A percentile compares a stretch with the other conserved stretches of the same genome.
Conservation (phyloP, 371 early-diverging fungal genomes). For the Mortierella sp. region DNA sequence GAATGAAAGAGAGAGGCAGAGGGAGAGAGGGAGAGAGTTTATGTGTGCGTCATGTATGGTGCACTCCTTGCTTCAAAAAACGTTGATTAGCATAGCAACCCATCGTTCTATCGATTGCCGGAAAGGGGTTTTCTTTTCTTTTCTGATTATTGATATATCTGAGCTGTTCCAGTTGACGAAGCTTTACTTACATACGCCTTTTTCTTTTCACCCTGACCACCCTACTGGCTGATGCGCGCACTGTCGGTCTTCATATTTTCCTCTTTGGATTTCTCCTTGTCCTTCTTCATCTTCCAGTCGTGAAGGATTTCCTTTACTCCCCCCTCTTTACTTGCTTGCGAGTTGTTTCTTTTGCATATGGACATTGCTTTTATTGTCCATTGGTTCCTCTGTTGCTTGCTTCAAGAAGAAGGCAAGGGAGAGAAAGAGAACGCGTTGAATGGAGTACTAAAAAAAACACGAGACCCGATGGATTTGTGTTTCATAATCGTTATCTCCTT, state of each 20-base stretch:
- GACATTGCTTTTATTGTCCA: background rate
- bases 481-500: background rate
- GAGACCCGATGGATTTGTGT: too few relatives aligned
- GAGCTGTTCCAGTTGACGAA: background rate
- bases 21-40: background rate
- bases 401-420: background rate
- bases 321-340: background rate
- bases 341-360: background rate
- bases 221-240: too few relatives aligned
- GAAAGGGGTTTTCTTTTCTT: background rate
- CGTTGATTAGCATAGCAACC: background rate
- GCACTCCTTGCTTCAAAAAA: background rate
- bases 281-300: too few relatives aligned
- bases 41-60: background rate
- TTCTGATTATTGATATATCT: background rate
- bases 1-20: background rate
- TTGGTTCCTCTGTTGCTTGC: background rate
- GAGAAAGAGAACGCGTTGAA: background rate
- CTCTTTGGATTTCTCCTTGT: too few relatives aligned
- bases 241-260: too few relatives aligned
- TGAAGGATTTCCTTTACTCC: background rate
- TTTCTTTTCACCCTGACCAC: too few relatives aligned
- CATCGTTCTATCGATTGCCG: background rate
- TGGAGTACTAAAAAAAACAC: background rate
- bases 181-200: background rate